Percentiles rank a stretch among this genome's conserved stretches.
These are phyloP conservation scores for Betula pendula DNA, from an alignment of 306 rosid genomes.

Conservation along the genomic window DNA sequence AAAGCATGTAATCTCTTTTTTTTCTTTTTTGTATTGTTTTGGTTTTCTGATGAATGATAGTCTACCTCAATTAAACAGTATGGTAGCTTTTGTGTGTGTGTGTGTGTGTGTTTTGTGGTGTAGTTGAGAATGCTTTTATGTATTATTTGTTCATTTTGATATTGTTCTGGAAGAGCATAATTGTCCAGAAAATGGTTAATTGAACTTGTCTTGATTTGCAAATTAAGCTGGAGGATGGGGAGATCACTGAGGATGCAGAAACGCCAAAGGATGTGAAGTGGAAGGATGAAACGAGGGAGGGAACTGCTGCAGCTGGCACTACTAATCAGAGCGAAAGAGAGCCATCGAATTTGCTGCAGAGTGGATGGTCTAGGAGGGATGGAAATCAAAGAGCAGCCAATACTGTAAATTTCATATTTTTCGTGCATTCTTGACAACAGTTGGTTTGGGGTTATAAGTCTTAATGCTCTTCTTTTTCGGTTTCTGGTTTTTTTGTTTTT, in stretches of 20 bases:
- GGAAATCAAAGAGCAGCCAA: constrained; percentile 46
- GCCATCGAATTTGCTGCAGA: constrained; percentile 44
- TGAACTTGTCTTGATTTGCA: constrained; percentile 26
- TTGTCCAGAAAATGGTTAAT: neutral
- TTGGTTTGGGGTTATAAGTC: constrained; percentile 16
- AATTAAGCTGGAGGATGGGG: constrained; percentile 78
- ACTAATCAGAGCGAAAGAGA: constrained; percentile 38
- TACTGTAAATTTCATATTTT: constrained; percentile 41
- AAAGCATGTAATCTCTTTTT: neutral
- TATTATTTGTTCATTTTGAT: neutral
- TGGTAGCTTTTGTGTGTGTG: neutral
- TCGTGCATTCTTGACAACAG: constrained; percentile 13
- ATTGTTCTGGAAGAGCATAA: neutral
- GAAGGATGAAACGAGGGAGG: constrained; percentile 37
- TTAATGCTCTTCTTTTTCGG: constrained; percentile 3
- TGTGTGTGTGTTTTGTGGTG: neutral
- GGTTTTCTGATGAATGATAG: neutral
- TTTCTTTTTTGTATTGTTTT: neutral
- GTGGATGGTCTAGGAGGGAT: constrained; percentile 62
- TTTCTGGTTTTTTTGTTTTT: neutral
- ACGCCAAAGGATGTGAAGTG: constrained; percentile 42
- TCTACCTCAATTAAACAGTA: neutral
- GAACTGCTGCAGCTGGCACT: constrained; percentile 30
- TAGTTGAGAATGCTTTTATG: neutral
- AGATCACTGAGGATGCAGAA: constrained; percentile 53